These are phyloP conservation scores for Globisporangium paddicum DNA, from an alignment of 352 stramenopile species.

Conservation along the genomic window DNA sequence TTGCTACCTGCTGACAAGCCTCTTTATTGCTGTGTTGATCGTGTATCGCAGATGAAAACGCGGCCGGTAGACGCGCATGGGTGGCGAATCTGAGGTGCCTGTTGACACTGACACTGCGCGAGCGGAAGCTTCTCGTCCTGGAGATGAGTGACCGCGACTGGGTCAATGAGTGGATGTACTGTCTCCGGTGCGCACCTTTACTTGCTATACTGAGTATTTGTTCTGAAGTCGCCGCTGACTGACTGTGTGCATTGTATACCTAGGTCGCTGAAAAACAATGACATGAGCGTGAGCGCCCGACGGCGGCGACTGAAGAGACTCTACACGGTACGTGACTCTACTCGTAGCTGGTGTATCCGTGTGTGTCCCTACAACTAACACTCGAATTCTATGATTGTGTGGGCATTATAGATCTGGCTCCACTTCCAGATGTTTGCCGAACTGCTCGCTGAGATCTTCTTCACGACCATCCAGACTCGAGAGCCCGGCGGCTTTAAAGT, in stretches of 20 bases:
- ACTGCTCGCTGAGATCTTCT: constrained; percentile 61
- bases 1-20: background rate
- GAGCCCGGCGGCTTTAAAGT: constrained; percentile 11
- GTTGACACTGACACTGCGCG: constrained; percentile 38
- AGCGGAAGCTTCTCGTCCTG: constrained; percentile 46
- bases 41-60: constrained; percentile 57
- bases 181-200: constrained; percentile 32
- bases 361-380: background rate
- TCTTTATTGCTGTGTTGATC: background rate
- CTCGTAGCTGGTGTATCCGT: background rate
- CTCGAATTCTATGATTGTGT: background rate
- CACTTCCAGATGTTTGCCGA: constrained; percentile 76
- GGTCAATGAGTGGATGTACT: constrained; percentile 80
- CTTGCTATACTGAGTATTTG: background rate
- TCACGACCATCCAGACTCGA: constrained; percentile 39
- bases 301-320: constrained; percentile 49
- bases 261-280: constrained; percentile 34
- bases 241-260: background rate
- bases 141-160: constrained; percentile 70
- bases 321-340: constrained; percentile 37
- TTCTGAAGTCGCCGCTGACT: background rate
- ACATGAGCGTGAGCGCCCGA: constrained; percentile 30
- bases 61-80: constrained; percentile 61
- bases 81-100: constrained; percentile 47
- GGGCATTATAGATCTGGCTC: constrained; percentile 51